phyloP scores from a whole-genome alignment of 192 early-diverging fungal genomes.

The Coemansia sp. region DNA sequence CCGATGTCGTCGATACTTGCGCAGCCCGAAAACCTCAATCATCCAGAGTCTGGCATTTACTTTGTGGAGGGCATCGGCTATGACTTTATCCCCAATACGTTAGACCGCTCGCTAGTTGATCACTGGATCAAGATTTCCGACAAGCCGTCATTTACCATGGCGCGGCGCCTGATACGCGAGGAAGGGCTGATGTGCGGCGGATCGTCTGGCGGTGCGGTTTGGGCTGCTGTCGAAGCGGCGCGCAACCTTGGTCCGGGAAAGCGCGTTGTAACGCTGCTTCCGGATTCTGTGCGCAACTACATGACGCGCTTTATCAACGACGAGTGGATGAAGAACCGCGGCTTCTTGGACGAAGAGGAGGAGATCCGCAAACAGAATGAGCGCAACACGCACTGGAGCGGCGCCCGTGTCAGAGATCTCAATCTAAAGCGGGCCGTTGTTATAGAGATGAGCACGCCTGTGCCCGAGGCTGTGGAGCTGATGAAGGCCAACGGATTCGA shows the following conservation, averaged over 20 bases:
- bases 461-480: constrained; percentile 79
- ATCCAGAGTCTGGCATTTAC: constrained; percentile 63
- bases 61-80: constrained; percentile 99
- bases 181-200: constrained; percentile 97
- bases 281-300: constrained; percentile 99
- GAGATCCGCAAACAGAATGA: constrained; percentile 61
- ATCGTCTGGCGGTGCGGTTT: constrained; percentile 91
- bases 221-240: constrained; percentile 80
- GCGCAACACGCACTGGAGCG: constrained; percentile 72
- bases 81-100: constrained; percentile 95
- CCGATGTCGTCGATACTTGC: constrained; percentile 95
- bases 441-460: constrained; percentile 71
- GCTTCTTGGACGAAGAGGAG: constrained; percentile 77
- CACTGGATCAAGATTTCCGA: constrained; percentile 97
- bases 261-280: constrained; percentile 90
- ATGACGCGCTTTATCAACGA: constrained; percentile 99
- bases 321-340: constrained; percentile 90
- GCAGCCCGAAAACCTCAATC: constrained; percentile 78
- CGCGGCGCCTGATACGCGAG: constrained; percentile 92
- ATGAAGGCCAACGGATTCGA: constrained; percentile 91
- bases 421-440: constrained; percentile 83
- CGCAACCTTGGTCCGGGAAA: constrained; percentile 83
- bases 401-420: constrained; percentile 81
- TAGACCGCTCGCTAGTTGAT: constrained; percentile 84
- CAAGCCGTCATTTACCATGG: constrained; percentile 93